Conservation (phyloP, 192 early-diverging fungal species). For the Neocallimastix lanati region DNA sequence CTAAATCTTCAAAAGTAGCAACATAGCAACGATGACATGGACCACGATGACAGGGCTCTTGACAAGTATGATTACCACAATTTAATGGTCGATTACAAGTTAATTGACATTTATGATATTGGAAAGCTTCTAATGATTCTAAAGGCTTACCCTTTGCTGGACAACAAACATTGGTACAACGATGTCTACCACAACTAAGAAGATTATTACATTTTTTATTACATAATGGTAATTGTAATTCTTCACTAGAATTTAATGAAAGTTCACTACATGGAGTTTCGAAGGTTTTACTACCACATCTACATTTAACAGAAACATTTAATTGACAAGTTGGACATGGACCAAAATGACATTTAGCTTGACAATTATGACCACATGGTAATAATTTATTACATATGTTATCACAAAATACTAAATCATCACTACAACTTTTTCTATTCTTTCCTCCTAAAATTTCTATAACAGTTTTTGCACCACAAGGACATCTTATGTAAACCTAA, state of each 20-base stretch:
- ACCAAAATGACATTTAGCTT: neutral
- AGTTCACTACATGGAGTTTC: conserved; percentile 22
- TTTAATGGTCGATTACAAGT: conserved; percentile 52
- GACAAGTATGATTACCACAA: conserved; percentile 68
- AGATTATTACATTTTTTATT: conserved; percentile 36
- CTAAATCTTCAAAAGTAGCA: conserved; percentile 62
- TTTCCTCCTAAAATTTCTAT: conserved; percentile 1
- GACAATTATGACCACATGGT: conserved; percentile 1
- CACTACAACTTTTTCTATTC: conserved; percentile 1
- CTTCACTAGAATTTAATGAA: conserved; percentile 6
- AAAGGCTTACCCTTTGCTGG: conserved; percentile 17
- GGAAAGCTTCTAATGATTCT: conserved; percentile 8
- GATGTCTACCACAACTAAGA: conserved; percentile 52
- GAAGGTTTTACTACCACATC: conserved; percentile 33
- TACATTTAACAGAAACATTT: conserved; percentile 28
- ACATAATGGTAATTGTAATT: conserved; percentile 28
- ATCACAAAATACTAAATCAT: neutral
- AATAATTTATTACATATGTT: neutral
- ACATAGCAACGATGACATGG: conserved; percentile 8
- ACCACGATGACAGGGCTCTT: conserved; percentile 49
- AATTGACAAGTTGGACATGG: conserved; percentile 38
- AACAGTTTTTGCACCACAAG: neutral
- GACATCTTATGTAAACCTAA: conserved; percentile 1
- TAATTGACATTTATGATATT: conserved; percentile 41
- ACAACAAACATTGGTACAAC: conserved; percentile 46